Conservation (phyloP, 2,329 filamentous ascomycete genomes). For the Aspergillus texensis region DNA sequence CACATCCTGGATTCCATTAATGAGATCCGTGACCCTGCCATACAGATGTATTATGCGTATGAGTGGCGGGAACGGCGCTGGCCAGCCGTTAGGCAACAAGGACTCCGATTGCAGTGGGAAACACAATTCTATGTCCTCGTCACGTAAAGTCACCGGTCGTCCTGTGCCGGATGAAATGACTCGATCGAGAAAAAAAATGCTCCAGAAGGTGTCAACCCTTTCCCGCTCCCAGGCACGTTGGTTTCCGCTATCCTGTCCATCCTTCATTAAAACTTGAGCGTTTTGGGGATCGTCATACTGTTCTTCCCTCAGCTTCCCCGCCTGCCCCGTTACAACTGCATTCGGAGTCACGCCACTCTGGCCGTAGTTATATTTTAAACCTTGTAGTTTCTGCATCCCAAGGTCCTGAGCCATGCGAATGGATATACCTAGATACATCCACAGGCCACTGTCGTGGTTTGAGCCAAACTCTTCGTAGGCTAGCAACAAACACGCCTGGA, state of each 20-base stretch:
- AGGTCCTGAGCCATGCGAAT: conserved; percentile 82
- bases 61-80: conserved; percentile 76
- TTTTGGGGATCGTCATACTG: conserved; percentile 47
- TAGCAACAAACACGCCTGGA: conserved; percentile 80
- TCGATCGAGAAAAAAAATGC: conserved; percentile 83
- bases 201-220: conserved; percentile 85
- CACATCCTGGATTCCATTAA: conserved; percentile 77
- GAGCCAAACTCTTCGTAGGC: conserved; percentile 89
- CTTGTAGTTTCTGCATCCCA: conserved; percentile 79
- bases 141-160: conserved; percentile 77
- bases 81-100: conserved; percentile 64
- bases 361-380: conserved; percentile 62
- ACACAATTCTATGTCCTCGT: conserved; percentile 80
- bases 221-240: conserved; percentile 72
- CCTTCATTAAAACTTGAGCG: conserved; percentile 25
- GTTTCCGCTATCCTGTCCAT: conserved; percentile 55
- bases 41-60: conserved; percentile 86
- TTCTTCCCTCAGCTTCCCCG: conserved; percentile 47
- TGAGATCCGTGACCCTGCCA: conserved; percentile 77
- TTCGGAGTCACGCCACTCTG: conserved; percentile 59
- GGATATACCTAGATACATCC: conserved; percentile 90
- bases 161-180: conserved; percentile 88
- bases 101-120: conserved; percentile 63
- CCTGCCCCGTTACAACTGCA: conserved; percentile 51
- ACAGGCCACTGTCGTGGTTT: conserved; percentile 83